Evolutionary conservation across 2,329 filamentous ascomycete species (phyloP), one percentile per base, ranked within the genome.

Genomic region (Talaromyces sp.): DNA sequence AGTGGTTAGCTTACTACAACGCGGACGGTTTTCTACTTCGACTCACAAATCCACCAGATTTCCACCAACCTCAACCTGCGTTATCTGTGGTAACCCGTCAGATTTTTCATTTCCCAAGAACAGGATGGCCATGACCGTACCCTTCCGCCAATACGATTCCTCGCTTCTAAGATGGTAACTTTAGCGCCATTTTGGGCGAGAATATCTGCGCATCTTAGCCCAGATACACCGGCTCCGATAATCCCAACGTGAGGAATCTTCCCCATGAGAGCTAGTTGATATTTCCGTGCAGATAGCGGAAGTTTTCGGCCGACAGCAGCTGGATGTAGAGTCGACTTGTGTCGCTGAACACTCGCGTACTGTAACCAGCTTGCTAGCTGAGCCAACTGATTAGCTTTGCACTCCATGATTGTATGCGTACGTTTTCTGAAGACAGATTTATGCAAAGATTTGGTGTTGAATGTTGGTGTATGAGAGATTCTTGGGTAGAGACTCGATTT

Each of bases 131-230:
- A 43, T 50, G 63, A 43, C 70, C 77, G 64, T 76, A 85, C 85
- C 60, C 87, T 78, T 3, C 87, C 87, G 13, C 87, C 87, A 65
- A 88, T 75, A 22, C 86, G 78, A 72, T 86, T 73, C 63, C 86
- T 79, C 2, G 83, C 87, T 73, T 89, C 87, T 14, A 88, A 76
- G 16, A 88, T 83, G 0, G 86, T 88, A 27, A 88, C 85, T 67
- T 80, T 79, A 43, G 81, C 78, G 9, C 85, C 86, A 70, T 83
- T 81, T 63, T 83, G 80, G 3, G 85, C 73, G 8, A 88, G 76
- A 14, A 88, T 76, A 66, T 87, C 85, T 41, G 86, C 85, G 70
- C 84, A 87, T 71, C 85, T 79, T 22, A 88, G 72, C 1, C 86
- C 86, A 11, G 86, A 82, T 24, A 88, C 77, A 11, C 87, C 87